Evolutionary conservation across 2,329 filamentous ascomycete species (phyloP), one percentile per base, ranked within the genome.

Genomic region (Paecilomyces formosus): DNA sequence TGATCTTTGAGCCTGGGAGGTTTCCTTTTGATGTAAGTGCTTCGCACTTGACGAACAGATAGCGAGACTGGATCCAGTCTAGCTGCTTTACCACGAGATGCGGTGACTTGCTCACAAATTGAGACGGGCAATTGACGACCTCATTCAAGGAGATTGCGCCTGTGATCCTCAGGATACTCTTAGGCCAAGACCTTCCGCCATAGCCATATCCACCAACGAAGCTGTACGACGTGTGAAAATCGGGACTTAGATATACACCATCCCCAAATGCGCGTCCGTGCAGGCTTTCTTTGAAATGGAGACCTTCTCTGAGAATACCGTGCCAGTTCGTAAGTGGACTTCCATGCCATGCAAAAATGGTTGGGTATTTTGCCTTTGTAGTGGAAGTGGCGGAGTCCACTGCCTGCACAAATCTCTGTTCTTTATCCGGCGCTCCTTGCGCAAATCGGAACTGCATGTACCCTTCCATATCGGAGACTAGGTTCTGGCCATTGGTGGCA

Each of bases 21-120:
- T n/a, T 31, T 26, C 24, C 15, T 15, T 56, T 3, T 11, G 53
- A 21, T 30, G n/a, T 18, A 35, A 55, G 30, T 58, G 18, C 54
- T 8, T 58, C 53, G 59, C 71, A 70, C 55, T 75, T 66, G 49
- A 89, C 84, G 64, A 96, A 89, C 1, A 97, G 79, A 72, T 95
- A 96, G 51, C 92, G 84, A 26, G 90, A 92, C 68, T 95, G 91
- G 60, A 96, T 92, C 92, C 92, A 97, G 66, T 95, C 88, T 9
- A 88, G 76, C 52, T 91, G 79, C 26, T 82, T 71, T 1, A 96
- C 85, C 8, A 96, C 92, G 53, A 89, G 85, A 73, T 86, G 85
- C 0, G 87, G 87, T 0, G 0, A 62, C 0, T 8, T 65, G 61
- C 76, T 81, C 4, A 81, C 72, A 66, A 89, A 96, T 52, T 87